Base-by-base conservation (phyloP, 495 filamentous ascomycete genomes). In the Penicillium herquei region DNA sequence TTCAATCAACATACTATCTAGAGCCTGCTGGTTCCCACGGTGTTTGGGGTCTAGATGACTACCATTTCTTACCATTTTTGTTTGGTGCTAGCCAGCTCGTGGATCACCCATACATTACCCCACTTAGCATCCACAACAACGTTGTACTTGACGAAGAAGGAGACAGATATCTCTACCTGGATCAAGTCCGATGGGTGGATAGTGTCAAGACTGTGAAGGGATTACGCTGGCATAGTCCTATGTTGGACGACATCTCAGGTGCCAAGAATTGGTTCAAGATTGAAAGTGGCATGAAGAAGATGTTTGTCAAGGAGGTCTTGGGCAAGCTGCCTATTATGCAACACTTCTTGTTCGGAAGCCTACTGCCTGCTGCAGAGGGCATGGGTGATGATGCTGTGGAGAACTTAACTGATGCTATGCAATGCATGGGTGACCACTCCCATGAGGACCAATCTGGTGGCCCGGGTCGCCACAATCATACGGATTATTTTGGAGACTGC, bases 311-410 rank as follows among this genome's bases (percentile, higher is more conserved):
- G 39, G 95, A 99, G 69, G 92, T 99, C 0, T 73, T 99, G 41
- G 84, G 87, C 21, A 99, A 99, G 73, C 68, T 98, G 51, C 95
- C 95, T 7, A 94, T 99, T 39, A 96, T 97, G 87, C 94, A 99
- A 67, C 95, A 99, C 69, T 98, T 99, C 66, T 66, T 95, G 30
- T 99, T 99, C 70, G 94, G 95, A 13, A 81, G 79, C 42, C 73
- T 98, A 39, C 75, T 99, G 3, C 87, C 90, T 2, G 90, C 92
- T 3, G 83, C 72, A 3, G 82, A 90, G 52, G 90, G 84, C 2
- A 97, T 98, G 94, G 87, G 85, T 40, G 73, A 72, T 43, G 53
- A 40, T 35, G 64, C 60, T 44, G 78, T 74, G 37, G 82, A 82
- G 21, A 26, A 26, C 21, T 26, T 26, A 26, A 26, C 21, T 26